phyloP scores from a whole-genome alignment of 2,329 filamentous ascomycete genomes.

The Phyllosticta capitalensis region DNA sequence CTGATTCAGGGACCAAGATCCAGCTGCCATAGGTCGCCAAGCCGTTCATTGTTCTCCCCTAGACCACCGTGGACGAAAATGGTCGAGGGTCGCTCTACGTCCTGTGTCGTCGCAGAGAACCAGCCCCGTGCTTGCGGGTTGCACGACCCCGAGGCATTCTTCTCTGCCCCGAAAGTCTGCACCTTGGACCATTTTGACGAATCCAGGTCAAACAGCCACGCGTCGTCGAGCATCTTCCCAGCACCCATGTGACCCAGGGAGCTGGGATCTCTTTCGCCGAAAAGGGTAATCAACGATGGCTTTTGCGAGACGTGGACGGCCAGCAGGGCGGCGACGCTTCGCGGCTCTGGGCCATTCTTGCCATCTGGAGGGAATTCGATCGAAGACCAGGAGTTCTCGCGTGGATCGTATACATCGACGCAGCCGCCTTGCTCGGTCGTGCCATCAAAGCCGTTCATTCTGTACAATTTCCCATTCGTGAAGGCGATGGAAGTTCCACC shows the following conservation, averaged over 20 bases:
- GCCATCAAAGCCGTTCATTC: conserved; percentile 75
- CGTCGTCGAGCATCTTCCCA: conserved; percentile 46
- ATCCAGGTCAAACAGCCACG: conserved; percentile 37
- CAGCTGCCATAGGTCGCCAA: conserved; percentile 42
- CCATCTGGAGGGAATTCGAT: conserved; percentile 34
- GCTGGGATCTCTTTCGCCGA: conserved; percentile 46
- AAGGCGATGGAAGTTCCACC: conserved; percentile 60
- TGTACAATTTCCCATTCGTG: conserved; percentile 55
- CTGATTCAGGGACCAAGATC: conserved; percentile 16
- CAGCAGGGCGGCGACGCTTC: conserved; percentile 42
- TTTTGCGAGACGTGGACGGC: conserved; percentile 29
- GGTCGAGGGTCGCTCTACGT: conserved; percentile 21
- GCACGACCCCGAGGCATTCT: neutral
- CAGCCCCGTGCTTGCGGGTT: conserved; percentile 39
- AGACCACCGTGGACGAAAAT: conserved; percentile 43
- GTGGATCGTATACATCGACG: conserved; percentile 51
- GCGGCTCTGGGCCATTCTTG: conserved; percentile 34
- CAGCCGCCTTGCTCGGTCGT: conserved; percentile 58
- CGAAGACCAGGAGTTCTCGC: conserved; percentile 32
- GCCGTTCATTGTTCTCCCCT: conserved; percentile 42
- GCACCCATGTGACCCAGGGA: conserved; percentile 45
- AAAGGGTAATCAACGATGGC: conserved; percentile 39
- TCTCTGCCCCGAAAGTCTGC: conserved; percentile 16
- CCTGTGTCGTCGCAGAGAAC: conserved; percentile 42
- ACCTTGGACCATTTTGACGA: conserved; percentile 27